Base-by-base conservation (phyloP, 2,329 filamentous ascomycete genomes). In the Paracoccidioides lutzii region DNA sequence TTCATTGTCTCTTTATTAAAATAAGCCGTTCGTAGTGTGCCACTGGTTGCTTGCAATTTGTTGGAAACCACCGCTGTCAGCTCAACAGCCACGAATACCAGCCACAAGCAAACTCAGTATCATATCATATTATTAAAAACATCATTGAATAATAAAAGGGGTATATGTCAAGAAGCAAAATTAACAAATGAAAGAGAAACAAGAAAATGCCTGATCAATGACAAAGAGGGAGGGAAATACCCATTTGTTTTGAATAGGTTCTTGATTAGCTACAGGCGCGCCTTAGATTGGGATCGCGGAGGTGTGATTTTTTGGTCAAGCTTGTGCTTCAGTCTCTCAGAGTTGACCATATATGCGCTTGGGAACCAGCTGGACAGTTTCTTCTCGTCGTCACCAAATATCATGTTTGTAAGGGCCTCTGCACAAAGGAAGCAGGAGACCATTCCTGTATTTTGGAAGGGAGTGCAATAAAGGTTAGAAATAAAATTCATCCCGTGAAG, bases 301-400 rank as follows among this genome's bases (percentile, higher is more conserved):
- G 46, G n/a, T 1, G 46, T 49, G n/a, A 49, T 49, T 49, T 32
- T 49, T 9, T 32, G 37, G 41, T 50, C 44, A 10, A 55, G 35
- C 33, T 28, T 55, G 12, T 15, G 45, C 38, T 51, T 35, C 37
- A 55, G 48, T 15, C 54, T 30, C 30, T 55, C 42, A 8, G 51
- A 12, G 9, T 56, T 60, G 7, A 59, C 56, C 52, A 55, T 55
- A 33, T 53, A 60, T 7, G 56, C 30, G 9, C 15, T 49, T 22
- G 59, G 59, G 44, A 60, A 59, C 59, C 59, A 60, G 28, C 42
- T 45, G 45, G 49, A 58, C 14, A 60, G 41, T 5, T 14, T 15
- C 15, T 38, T 15, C 48, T 59, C 58, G 32, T 59, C 54, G 14
- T 60, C 59, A 2, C 56, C 56, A 30, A 59, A 60, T 14, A 59